These are phyloP conservation scores for Sonneratia alba DNA, from an alignment of 345 rosid genomes.

Conservation along the genomic window DNA sequence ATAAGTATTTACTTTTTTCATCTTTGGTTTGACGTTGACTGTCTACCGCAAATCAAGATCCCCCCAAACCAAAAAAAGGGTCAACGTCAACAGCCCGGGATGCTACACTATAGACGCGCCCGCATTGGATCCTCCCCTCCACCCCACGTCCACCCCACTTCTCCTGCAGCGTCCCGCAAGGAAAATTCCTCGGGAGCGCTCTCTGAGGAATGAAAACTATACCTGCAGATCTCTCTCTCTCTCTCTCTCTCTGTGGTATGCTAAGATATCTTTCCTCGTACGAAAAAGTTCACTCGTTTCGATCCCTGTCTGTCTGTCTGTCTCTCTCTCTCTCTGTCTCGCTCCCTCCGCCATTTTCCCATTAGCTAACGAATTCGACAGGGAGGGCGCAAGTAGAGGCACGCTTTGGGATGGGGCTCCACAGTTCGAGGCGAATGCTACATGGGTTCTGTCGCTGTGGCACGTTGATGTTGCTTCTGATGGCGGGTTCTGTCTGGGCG, in stretches of 20 bases:
- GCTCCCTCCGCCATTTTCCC: background rate
- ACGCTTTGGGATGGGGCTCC: background rate
- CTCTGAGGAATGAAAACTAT: background rate
- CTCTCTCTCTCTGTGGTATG: background rate
- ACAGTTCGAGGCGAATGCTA: constrained; percentile 21
- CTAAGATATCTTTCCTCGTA: background rate
- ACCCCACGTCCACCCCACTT: background rate
- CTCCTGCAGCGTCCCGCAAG: background rate
- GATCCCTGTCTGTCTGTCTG: background rate
- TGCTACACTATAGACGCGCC: background rate
- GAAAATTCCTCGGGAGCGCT: background rate
- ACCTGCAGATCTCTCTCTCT: background rate
- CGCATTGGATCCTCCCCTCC: constrained; percentile 5
- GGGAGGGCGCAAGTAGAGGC: constrained; percentile 1
- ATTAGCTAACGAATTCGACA: background rate
- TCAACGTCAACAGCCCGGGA: too few relatives aligned
- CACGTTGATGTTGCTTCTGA: constrained; percentile 23
- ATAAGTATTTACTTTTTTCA: too few relatives aligned
- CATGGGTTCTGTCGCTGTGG: constrained; percentile 27
- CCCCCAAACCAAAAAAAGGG: too few relatives aligned
- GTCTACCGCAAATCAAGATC: too few relatives aligned
- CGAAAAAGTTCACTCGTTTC: background rate
- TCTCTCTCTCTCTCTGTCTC: background rate
- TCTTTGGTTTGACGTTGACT: too few relatives aligned
- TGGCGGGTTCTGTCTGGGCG: constrained; percentile 19